Conservation (phyloP, 73 alveolate species). For the Paramecium bursaria region DNA sequence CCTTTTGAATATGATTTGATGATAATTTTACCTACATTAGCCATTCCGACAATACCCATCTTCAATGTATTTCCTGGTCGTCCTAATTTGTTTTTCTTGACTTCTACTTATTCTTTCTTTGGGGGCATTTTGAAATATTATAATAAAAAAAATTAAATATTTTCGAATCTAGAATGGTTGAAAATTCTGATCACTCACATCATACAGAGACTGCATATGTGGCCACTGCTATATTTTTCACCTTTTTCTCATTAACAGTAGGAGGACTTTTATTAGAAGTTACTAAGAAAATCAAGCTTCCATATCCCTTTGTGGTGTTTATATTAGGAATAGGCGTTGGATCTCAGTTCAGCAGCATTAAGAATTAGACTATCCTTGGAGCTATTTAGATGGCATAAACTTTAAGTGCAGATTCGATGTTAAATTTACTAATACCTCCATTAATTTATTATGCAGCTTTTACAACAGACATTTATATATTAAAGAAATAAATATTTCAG, state of each 20-base stretch:
- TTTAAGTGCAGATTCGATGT: conserved; percentile 45
- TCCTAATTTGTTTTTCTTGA: conserved; percentile 90
- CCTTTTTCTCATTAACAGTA: conserved; percentile 42
- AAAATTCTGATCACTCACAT: too few species aligned
- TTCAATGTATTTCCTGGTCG: conserved; percentile 94
- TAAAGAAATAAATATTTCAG: conserved; percentile 62
- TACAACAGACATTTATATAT: conserved; percentile 70
- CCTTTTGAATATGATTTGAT: conserved; percentile 58
- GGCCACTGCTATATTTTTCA: conserved; percentile 63
- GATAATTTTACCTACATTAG: conserved; percentile 99
- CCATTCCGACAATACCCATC: conserved; percentile 99
- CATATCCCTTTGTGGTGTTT: conserved; percentile 65
- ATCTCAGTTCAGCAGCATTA: conserved; percentile 34
- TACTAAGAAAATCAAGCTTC: conserved; percentile 54
- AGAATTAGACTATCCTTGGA: neutral
- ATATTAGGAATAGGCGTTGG: conserved; percentile 65
- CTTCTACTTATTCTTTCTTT: conserved; percentile 90
- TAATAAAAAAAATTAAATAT: neutral
- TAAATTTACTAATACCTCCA: conserved; percentile 62
- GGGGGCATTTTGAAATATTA: conserved; percentile 89
- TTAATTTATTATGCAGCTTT: conserved; percentile 70
- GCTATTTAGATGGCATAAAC: conserved; percentile 14
- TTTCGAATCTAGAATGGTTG: neutral
- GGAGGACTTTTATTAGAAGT: conserved; percentile 66
- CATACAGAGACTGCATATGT: conserved; percentile 32